These are phyloP conservation scores for Hortiboletus flavorubellus DNA, from an alignment of 768 basidiomycete species.

Conservation along the genomic window DNA sequence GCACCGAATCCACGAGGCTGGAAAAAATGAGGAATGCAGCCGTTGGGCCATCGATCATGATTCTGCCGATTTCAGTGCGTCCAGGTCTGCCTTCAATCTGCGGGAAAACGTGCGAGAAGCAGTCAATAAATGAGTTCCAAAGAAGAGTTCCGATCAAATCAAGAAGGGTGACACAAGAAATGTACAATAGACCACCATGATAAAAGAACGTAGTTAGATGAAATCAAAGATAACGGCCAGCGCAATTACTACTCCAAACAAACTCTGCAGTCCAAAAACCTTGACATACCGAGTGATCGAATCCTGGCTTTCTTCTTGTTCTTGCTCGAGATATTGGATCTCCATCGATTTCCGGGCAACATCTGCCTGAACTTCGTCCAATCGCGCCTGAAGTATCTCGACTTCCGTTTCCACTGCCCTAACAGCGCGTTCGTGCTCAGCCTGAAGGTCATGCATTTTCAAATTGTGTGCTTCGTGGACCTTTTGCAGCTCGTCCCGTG, in stretches of 20 bases:
- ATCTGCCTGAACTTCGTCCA: constrained; percentile 56
- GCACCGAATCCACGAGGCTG: constrained; percentile 37
- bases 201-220: constrained; percentile 35
- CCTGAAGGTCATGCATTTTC: constrained; percentile 71
- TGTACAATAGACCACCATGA: constrained; percentile 17
- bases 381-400: constrained; percentile 45
- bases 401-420: constrained; percentile 55
- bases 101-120: constrained; percentile 23
- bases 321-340: constrained; percentile 73
- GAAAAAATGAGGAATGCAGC: constrained; percentile 5
- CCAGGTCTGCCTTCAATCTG: constrained; percentile 71
- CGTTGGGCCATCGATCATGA: constrained; percentile 22
- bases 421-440: constrained; percentile 58
- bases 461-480: constrained; percentile 83
- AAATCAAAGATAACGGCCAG: constrained; percentile 55
- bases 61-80: constrained; percentile 38
- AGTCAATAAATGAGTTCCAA: constrained; percentile 40
- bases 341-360: constrained; percentile 74
- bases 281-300: constrained; percentile 75
- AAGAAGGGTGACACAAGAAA: constrained; percentile 15
- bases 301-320: constrained; percentile 73
- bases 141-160: constrained; percentile 8
- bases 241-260: constrained; percentile 48
- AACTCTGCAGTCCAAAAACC: constrained; percentile 56
- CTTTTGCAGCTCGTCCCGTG: constrained; percentile 73